Evolutionary conservation across 108 stramenopile species (phyloP).

Genomic region (Epithemia pelagica): DNA sequence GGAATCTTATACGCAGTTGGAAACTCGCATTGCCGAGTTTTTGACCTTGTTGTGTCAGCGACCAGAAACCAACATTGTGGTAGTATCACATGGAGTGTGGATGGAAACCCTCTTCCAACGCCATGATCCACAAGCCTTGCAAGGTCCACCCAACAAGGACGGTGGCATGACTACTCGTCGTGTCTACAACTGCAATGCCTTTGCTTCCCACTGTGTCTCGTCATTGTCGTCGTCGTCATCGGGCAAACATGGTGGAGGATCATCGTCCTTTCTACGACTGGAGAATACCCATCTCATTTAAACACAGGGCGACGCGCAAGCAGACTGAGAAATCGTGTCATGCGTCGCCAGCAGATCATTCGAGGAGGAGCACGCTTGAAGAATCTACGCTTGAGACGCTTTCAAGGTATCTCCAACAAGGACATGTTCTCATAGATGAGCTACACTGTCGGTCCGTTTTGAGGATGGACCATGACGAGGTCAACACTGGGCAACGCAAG

Average conservation of each 20-base stretch:
- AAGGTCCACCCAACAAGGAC: constrained; percentile 35
- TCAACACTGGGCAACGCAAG: too few relatives aligned
- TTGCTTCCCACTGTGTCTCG: constrained; percentile 28
- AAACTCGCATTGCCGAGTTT: constrained; percentile 38
- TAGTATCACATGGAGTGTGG: constrained; percentile 80
- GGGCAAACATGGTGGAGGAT: not conserved
- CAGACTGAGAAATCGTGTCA: too few relatives aligned
- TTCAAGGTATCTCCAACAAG: too few relatives aligned
- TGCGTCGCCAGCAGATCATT: too few relatives aligned
- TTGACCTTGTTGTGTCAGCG: constrained; percentile 32
- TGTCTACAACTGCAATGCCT: constrained; percentile 67
- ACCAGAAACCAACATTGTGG: constrained; percentile 45
- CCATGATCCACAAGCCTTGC: not conserved
- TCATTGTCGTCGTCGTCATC: too few relatives aligned
- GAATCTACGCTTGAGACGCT: too few relatives aligned
- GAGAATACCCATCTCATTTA: constrained; percentile 16
- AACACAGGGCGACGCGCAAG: too few relatives aligned
- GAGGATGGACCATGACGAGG: too few relatives aligned
- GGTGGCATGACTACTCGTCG: constrained; percentile 46
- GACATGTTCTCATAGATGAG: too few relatives aligned
- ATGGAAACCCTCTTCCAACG: constrained; percentile 51
- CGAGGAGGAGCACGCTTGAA: too few relatives aligned
- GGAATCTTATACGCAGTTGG: constrained; percentile 44
- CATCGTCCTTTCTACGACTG: constrained; percentile 15
- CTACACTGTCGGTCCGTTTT: too few relatives aligned